Conservation (phyloP, 116 monocot genomes). For the Phalaenopsis hybrid region DNA sequence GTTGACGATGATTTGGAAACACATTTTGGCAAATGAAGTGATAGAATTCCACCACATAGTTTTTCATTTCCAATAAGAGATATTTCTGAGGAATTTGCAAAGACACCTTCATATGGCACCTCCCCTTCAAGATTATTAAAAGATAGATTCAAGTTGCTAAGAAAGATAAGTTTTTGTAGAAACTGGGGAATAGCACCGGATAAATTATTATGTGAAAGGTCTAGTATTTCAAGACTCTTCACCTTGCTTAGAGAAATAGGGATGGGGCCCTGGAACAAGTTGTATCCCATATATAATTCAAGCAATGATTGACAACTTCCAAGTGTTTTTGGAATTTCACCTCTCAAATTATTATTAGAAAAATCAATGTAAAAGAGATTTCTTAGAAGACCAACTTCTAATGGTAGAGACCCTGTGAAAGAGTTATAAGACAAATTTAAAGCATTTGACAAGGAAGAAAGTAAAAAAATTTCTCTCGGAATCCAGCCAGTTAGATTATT, state of each 20-base stretch:
- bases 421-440: too few species aligned
- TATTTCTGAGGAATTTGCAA: constrained; percentile 25
- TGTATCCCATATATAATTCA: background rate
- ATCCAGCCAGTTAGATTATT: too few species aligned
- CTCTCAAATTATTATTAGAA: background rate
- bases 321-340: constrained; percentile 5
- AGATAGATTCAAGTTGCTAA: constrained; percentile 29
- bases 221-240: background rate
- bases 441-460: too few species aligned
- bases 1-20: background rate
- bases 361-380: too few species aligned
- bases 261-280: constrained; percentile 1
- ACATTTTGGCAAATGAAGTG: constrained; percentile 23
- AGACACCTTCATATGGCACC: constrained; percentile 33
- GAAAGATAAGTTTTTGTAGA: background rate
- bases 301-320: background rate
- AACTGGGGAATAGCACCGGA: constrained; percentile 18
- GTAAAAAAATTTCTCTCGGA: too few species aligned
- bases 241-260: background rate
- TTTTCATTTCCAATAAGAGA: constrained; percentile 32
- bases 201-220: background rate
- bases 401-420: too few species aligned
- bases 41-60: constrained; percentile 26
- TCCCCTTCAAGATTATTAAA: constrained; percentile 42
- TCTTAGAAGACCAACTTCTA: too few species aligned